These are phyloP conservation scores for Carex pumila DNA, from an alignment of 176 grass and related monocot species.

Conservation along the genomic window DNA sequence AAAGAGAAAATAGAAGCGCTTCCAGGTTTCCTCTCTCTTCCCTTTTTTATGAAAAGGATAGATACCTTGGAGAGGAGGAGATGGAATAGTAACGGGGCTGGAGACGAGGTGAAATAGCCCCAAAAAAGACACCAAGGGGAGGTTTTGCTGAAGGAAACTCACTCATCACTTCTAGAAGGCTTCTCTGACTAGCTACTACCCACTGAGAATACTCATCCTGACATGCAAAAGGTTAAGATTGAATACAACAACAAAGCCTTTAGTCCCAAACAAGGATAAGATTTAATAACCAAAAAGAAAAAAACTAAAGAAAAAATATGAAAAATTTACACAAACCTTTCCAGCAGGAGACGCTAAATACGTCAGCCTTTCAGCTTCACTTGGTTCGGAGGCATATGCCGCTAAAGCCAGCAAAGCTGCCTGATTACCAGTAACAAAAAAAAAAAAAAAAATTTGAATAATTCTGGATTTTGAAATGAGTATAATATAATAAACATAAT, in stretches of 20 bases:
- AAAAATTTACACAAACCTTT: constrained; percentile 46
- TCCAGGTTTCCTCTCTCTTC: not conserved
- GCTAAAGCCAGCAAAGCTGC: constrained; percentile 80
- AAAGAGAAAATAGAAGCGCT: not conserved
- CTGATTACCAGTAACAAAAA: constrained; percentile 24
- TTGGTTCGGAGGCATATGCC: constrained; percentile 57
- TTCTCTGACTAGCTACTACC: constrained; percentile 75
- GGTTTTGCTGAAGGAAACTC: constrained; percentile 80
- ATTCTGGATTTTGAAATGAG: constrained; percentile 9
- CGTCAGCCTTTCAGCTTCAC: constrained; percentile 58
- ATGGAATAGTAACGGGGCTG: constrained; percentile 88
- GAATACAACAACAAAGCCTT: not conserved
- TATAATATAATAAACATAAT: not conserved
- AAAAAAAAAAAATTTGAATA: not conserved
- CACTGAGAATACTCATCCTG: constrained; percentile 94
- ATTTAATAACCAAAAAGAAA: not conserved
- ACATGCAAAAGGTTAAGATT: not conserved
- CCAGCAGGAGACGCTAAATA: constrained; percentile 85
- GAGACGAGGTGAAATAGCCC: constrained; percentile 71
- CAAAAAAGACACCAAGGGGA: constrained; percentile 77
- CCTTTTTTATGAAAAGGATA: constrained; percentile 10
- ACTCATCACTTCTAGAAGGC: constrained; percentile 85
- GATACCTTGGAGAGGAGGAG: constrained; percentile 81
- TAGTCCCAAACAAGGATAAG: not conserved
- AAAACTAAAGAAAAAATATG: not conserved